Evolutionary conservation across 192 early-diverging fungal genomes (phyloP).

Genomic region (Entomortierella beljakovae): DNA sequence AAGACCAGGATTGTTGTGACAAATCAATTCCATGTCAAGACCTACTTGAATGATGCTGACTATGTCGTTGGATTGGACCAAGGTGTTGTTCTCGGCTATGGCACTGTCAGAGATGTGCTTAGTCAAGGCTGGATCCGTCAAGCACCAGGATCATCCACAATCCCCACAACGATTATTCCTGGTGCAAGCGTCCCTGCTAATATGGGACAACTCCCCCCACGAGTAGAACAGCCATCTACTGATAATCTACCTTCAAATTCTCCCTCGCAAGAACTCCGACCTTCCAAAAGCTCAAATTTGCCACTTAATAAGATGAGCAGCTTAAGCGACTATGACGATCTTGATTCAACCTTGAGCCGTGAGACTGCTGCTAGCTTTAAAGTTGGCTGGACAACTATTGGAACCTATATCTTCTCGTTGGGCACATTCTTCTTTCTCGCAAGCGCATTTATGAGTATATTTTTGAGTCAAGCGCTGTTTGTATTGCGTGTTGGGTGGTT

Average conservation of each 20-base stretch:
- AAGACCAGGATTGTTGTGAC: slow-evolving; percentile 44
- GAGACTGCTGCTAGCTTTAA: slow-evolving; percentile 49
- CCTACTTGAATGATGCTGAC: slow-evolving; percentile 42
- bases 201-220: slow-evolving; percentile 28
- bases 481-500: slow-evolving; percentile 46
- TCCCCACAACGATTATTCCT: slow-evolving; percentile 46
- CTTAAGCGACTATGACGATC: slow-evolving; percentile 47
- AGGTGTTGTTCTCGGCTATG: slow-evolving; percentile 38
- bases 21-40: slow-evolving; percentile 53
- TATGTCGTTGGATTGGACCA: slow-evolving; percentile 52
- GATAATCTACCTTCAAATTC: not conserved
- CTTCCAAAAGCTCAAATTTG: slow-evolving; percentile 37
- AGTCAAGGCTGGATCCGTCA: slow-evolving; percentile 51
- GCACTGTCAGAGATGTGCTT: slow-evolving; percentile 43
- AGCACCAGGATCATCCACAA: slow-evolving; percentile 34
- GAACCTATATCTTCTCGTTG: slow-evolving; percentile 40
- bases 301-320: slow-evolving; percentile 50
- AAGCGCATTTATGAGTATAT: slow-evolving; percentile 34
- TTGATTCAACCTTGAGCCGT: slow-evolving; percentile 48
- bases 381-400: slow-evolving; percentile 41
- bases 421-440: slow-evolving; percentile 27
- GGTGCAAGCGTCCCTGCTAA: slow-evolving; percentile 48
- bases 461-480: slow-evolving; percentile 44
- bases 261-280: slow-evolving; percentile 20
- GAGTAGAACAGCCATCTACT: not conserved